Conservation (phyloP, 352 stramenopile species). For the Pythium plurisporium region DNA sequence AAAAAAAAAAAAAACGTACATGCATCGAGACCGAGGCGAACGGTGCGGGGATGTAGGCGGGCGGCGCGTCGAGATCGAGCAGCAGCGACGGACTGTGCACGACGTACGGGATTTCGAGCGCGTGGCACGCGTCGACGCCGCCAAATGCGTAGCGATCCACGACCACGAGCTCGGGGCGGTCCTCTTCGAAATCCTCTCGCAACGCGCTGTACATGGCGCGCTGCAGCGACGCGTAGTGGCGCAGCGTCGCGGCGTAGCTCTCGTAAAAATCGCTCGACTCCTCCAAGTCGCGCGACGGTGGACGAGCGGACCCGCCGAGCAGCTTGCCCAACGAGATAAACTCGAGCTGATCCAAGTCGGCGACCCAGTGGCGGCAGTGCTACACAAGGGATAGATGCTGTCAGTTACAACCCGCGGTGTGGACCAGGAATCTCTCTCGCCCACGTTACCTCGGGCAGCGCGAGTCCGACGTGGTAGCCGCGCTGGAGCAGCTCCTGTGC, state of each 20-base stretch:
- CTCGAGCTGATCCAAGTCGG: slow-evolving; percentile 66
- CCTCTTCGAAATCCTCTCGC: slow-evolving; percentile 53
- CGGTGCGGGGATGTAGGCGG: slow-evolving; percentile 70
- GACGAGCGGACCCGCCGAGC: neutral
- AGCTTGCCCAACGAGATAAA: slow-evolving; percentile 78
- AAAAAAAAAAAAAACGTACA: slow-evolving; percentile 17
- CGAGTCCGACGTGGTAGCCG: slow-evolving; percentile 74
- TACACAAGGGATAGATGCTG: slow-evolving; percentile 6
- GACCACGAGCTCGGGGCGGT: slow-evolving; percentile 64
- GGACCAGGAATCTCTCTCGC: too few species aligned
- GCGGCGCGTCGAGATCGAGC: slow-evolving; percentile 81
- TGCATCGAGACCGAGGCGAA: slow-evolving; percentile 83
- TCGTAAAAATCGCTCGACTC: slow-evolving; percentile 48
- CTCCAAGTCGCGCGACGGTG: slow-evolving; percentile 33
- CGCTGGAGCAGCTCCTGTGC: slow-evolving; percentile 67
- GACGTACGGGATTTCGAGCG: slow-evolving; percentile 64
- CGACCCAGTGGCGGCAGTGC: slow-evolving; percentile 76
- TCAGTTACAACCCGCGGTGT: too few species aligned
- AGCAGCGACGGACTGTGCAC: slow-evolving; percentile 80
- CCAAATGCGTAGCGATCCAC: slow-evolving; percentile 83
- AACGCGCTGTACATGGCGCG: slow-evolving; percentile 64
- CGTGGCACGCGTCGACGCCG: slow-evolving; percentile 63
- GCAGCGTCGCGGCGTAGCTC: slow-evolving; percentile 60
- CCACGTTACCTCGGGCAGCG: slow-evolving; percentile 58
- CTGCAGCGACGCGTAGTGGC: slow-evolving; percentile 77